Conservation (phyloP, 2,329 filamentous ascomycete species). For the Davidsoniella australis region DNA sequence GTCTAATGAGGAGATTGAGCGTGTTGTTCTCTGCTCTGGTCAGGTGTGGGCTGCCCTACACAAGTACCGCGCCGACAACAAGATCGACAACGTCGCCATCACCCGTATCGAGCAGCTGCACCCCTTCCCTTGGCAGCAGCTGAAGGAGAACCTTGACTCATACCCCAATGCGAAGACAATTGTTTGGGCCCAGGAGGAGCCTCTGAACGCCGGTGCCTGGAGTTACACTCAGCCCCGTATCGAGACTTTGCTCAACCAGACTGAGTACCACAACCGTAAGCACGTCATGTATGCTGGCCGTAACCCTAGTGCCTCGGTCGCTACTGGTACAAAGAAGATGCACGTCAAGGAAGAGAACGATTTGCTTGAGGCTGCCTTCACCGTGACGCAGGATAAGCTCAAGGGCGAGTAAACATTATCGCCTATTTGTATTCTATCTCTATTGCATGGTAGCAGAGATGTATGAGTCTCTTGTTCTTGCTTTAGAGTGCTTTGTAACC, state of each 20-base stretch:
- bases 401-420: conserved; percentile 39
- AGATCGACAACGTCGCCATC: conserved; percentile 79
- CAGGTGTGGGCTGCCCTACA: conserved; percentile 83
- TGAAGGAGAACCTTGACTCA: conserved; percentile 88
- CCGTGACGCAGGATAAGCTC: conserved; percentile 49
- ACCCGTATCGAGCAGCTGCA: conserved; percentile 95
- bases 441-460: too few species aligned
- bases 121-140: conserved; percentile 95
- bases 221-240: conserved; percentile 93
- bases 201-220: conserved; percentile 93
- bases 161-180: conserved; percentile 97
- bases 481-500: neutral
- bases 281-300: conserved; percentile 96
- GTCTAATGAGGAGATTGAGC: conserved; percentile 71
- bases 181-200: conserved; percentile 95
- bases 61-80: conserved; percentile 79
- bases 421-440: too few species aligned
- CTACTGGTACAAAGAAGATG: conserved; percentile 73
- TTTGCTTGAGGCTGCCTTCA: conserved; percentile 49
- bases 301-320: conserved; percentile 82
- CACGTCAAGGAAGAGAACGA: conserved; percentile 91
- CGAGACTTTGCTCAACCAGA: conserved; percentile 88
- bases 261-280: conserved; percentile 79
- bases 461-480: neutral
- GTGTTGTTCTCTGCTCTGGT: conserved; percentile 84